Conservation (phyloP, 1,284 basidiomycete species). For the Moesziomyces parantarcticus region DNA sequence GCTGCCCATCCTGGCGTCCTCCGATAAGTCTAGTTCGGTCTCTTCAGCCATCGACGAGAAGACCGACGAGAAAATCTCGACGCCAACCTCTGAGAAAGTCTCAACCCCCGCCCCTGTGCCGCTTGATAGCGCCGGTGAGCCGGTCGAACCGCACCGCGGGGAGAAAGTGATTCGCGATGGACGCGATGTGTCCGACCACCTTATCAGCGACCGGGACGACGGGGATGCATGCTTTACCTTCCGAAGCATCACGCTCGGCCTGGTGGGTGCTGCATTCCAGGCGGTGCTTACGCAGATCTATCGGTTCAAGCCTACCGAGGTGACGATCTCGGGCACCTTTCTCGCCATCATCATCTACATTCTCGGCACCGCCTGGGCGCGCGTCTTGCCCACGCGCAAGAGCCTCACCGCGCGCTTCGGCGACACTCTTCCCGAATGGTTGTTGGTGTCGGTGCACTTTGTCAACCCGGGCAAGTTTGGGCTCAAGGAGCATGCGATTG, state of each 20-base stretch:
- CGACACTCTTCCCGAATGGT: slow-evolving; percentile 41
- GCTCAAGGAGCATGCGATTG: slow-evolving; percentile 75
- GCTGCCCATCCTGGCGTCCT: slow-evolving; percentile 7
- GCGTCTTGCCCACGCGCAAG: slow-evolving; percentile 58
- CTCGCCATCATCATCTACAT: slow-evolving; percentile 74
- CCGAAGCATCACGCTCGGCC: slow-evolving; percentile 74
- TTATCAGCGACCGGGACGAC: slow-evolving; percentile 76
- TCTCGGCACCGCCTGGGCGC: slow-evolving; percentile 73
- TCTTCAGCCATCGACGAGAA: slow-evolving; percentile 1
- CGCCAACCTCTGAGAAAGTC: not conserved
- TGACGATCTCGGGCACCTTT: slow-evolving; percentile 74
- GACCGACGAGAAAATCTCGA: not conserved
- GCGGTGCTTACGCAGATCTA: slow-evolving; percentile 71
- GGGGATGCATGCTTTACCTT: slow-evolving; percentile 74
- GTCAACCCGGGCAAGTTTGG: slow-evolving; percentile 74
- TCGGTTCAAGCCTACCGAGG: slow-evolving; percentile 74
- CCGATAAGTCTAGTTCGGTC: slow-evolving; percentile 6
- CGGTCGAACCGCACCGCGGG: not conserved
- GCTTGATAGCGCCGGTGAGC: not conserved
- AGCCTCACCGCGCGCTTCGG: slow-evolving; percentile 61
- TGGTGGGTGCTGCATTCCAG: slow-evolving; percentile 73
- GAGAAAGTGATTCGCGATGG: slow-evolving; percentile 27
- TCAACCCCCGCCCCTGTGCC: not conserved
- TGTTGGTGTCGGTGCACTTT: slow-evolving; percentile 70
- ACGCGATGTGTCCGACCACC: slow-evolving; percentile 74